Percentiles rank a stretch among this genome's conserved stretches.
phyloP scores from a whole-genome alignment of 441 rosid species.

The Pelargonium cotyledonis region DNA sequence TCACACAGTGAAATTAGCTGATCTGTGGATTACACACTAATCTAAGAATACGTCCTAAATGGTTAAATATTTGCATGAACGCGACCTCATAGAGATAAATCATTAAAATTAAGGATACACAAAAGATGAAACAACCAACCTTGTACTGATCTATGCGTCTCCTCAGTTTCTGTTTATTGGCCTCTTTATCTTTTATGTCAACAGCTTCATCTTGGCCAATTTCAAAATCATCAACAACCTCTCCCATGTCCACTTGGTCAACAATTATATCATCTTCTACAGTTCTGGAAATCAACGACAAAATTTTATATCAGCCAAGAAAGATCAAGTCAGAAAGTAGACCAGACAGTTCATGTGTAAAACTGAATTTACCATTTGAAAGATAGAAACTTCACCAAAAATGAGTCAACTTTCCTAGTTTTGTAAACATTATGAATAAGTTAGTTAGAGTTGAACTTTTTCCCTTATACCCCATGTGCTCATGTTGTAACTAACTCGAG shows the following conservation, averaged over 20 bases:
- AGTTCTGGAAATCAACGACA: slow-evolving; percentile 41
- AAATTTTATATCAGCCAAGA: neutral
- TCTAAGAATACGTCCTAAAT: no score
- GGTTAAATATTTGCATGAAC: neutral
- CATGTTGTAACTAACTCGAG: no score
- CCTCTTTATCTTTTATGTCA: slow-evolving; percentile 75
- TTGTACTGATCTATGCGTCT: slow-evolving; percentile 70
- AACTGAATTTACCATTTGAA: no score
- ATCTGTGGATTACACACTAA: no score
- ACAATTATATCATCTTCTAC: slow-evolving; percentile 80
- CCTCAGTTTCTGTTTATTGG: slow-evolving; percentile 71
- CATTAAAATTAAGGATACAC: neutral
- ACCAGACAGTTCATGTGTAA: no score
- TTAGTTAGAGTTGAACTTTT: no score
- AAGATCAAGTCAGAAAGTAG: neutral
- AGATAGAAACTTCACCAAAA: no score
- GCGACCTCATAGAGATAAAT: neutral
- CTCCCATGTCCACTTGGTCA: slow-evolving; percentile 70
- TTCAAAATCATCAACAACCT: slow-evolving; percentile 78
- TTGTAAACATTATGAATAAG: no score
- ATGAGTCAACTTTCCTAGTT: no score
- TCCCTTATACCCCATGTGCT: no score
- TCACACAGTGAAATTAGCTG: no score
- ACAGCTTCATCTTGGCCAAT: slow-evolving; percentile 83
- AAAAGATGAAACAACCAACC: slow-evolving; percentile 31